Evolutionary conservation across 768 basidiomycete genomes (phyloP), one percentile per base, ranked within the genome.

Genomic region (Xerocomellus dryophilus): DNA sequence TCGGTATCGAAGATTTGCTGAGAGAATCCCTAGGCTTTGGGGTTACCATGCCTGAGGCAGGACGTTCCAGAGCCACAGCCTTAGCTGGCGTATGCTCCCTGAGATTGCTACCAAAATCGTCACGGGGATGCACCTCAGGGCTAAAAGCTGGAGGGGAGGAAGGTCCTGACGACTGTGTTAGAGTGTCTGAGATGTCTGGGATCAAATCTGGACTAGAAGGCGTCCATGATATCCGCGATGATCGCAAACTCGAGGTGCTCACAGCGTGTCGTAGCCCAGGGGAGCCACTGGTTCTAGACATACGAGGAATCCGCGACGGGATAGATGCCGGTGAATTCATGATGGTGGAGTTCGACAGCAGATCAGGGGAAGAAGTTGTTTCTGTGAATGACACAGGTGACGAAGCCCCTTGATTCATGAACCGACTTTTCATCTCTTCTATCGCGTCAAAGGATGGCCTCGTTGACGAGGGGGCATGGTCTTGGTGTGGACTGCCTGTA

Each of bases 371-470:
- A 40, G 53, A 56, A 42, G 40, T 44, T 3, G 62, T 21, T 47
- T 58, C 62, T 50, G 59, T 36, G 49, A 64, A 52, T 15, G 62
- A 58, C 27, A 48, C 53, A 12, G 65, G 62, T 14, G 73, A 67
- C 9, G 72, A 60, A 21, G 56, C 45, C 3, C 57, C 59, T 58
- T 69, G 73, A 44, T 65, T 66, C 48, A 82, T 66, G 59, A 85
- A 79, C 38, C 82, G 73, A 59, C 70, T 75, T 68, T 85, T 87
- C 81, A 86, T 82, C 60, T 84, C 80, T 64, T 84, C 79, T 43
- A 84, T 73, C 2, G 82, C 81, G 21, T 82, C 80, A 25, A 71
- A 63, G 7, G 78, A 77, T 7, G 77, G 73, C 20, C 66, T 50
- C 21, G 55, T 61, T 4, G 47, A 58, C 5, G 42, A 40, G 20